A percentile compares a stretch with the other conserved stretches of the same genome.
phyloP scores from a whole-genome alignment of 305 asterid genomes.

The Rubia balearica region DNA sequence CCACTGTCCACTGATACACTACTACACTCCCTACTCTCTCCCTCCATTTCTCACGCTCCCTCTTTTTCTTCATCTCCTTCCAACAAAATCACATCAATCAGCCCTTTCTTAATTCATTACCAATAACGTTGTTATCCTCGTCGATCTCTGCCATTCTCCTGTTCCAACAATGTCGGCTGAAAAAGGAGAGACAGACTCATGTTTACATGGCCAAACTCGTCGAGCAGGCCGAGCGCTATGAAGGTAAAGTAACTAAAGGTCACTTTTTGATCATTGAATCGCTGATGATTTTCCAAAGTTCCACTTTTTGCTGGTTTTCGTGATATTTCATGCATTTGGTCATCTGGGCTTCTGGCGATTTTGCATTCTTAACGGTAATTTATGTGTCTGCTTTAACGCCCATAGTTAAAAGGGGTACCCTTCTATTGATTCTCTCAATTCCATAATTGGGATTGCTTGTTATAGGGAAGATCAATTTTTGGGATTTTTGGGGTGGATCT shows the following conservation, averaged over 20 bases:
- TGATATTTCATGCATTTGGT: neutral
- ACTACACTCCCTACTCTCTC: neutral
- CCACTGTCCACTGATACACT: too few species aligned
- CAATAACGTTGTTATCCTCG: neutral
- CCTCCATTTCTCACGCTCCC: constrained; percentile 22
- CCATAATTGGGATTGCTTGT: constrained; percentile 7
- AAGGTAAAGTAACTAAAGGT: constrained; percentile 48
- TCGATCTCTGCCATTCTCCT: neutral
- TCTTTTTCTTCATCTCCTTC: constrained; percentile 11
- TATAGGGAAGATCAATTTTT: neutral
- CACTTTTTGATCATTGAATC: neutral
- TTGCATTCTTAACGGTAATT: constrained; percentile 22
- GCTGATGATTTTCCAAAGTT: neutral
- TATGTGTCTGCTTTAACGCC: constrained; percentile 12
- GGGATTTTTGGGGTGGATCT: constrained; percentile 31
- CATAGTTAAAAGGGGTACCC: constrained; percentile 15
- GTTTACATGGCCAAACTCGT: constrained; percentile 74
- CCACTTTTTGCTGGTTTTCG: too few species aligned
- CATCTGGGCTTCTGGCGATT: neutral
- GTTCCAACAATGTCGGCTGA: constrained; percentile 42
- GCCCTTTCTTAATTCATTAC: neutral
- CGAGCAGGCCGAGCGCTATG: constrained; percentile 87
- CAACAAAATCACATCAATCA: neutral
- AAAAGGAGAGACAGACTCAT: constrained; percentile 57
- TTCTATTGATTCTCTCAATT: constrained; percentile 3